A percentile compares a stretch with the other conserved stretches of the same genome.
Conservation (phyloP, 23 red algal genomes). For the Gracilaria caudata region DNA sequence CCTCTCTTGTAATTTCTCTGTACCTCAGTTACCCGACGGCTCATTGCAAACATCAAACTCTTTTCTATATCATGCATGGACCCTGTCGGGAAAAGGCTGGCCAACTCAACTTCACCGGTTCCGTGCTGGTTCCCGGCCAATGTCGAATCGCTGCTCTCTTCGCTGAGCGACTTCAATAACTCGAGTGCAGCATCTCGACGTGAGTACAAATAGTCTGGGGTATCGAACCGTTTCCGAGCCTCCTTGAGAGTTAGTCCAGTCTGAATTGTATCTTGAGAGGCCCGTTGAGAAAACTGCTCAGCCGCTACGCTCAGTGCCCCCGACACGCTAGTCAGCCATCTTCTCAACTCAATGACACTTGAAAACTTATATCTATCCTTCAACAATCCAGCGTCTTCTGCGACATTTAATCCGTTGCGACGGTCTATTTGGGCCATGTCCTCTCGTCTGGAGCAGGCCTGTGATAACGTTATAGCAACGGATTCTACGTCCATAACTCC, state of each 20-base stretch:
- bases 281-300: constrained; percentile 1
- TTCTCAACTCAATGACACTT: neutral
- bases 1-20: neutral
- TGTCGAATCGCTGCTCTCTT: neutral
- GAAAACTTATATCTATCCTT: constrained; percentile 12
- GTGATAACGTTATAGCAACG: neutral
- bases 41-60: neutral
- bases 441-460: constrained; percentile 7
- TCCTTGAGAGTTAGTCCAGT: neutral
- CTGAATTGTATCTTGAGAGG: neutral
- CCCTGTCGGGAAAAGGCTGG: neutral
- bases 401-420: neutral
- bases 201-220: constrained; percentile 4
- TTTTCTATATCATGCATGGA: constrained; percentile 14
- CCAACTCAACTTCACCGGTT: neutral
- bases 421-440: constrained; percentile 17
- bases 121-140: neutral
- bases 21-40: neutral
- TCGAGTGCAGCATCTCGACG: constrained; percentile 1
- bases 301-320: constrained; percentile 5
- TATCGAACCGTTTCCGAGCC: neutral
- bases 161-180: neutral
- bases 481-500: neutral
- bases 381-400: neutral
- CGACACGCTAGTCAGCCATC: constrained; percentile 4